Conservation (phyloP, 345 rosid species). For the Bruguiera sexangula region DNA sequence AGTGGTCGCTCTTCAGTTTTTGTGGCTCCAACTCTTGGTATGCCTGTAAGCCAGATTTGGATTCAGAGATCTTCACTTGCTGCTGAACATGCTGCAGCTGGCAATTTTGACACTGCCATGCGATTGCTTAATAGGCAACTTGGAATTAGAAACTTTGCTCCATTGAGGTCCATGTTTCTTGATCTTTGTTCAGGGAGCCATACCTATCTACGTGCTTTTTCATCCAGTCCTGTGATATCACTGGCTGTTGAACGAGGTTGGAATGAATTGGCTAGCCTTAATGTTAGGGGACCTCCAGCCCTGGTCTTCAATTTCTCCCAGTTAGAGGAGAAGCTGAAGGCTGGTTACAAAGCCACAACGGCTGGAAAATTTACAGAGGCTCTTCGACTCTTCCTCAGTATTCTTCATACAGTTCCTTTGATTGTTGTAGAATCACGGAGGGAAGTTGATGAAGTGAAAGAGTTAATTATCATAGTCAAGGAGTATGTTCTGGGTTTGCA, state of each 20-base stretch:
- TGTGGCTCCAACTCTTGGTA: constrained; percentile 81
- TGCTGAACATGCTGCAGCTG: constrained; percentile 90
- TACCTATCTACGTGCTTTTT: constrained; percentile 62
- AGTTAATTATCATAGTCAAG: constrained; percentile 61
- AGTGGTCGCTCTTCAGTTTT: constrained; percentile 60
- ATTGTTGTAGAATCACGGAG: constrained; percentile 91
- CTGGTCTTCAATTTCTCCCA: constrained; percentile 71
- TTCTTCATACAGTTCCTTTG: constrained; percentile 88
- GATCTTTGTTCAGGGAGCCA: constrained; percentile 81
- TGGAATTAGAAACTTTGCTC: constrained; percentile 73
- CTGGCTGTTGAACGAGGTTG: constrained; percentile 85
- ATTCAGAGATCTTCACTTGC: constrained; percentile 82
- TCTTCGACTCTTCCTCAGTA: constrained; percentile 62
- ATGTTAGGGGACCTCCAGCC: constrained; percentile 85
- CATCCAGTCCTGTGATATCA: constrained; percentile 74
- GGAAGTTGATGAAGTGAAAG: constrained; percentile 96
- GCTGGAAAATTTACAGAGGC: constrained; percentile 74
- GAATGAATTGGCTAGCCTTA: constrained; percentile 74
- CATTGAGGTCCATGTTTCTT: constrained; percentile 65
- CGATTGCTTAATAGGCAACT: constrained; percentile 85
- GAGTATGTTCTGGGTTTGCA: constrained; percentile 84
- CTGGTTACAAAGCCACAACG: constrained; percentile 89
- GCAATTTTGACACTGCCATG: constrained; percentile 91
- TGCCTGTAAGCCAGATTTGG: constrained; percentile 92
- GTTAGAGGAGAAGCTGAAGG: constrained; percentile 82